Evolutionary conservation across 2,329 filamentous ascomycete species (phyloP).

Genomic region (Leptographium lundbergii): DNA sequence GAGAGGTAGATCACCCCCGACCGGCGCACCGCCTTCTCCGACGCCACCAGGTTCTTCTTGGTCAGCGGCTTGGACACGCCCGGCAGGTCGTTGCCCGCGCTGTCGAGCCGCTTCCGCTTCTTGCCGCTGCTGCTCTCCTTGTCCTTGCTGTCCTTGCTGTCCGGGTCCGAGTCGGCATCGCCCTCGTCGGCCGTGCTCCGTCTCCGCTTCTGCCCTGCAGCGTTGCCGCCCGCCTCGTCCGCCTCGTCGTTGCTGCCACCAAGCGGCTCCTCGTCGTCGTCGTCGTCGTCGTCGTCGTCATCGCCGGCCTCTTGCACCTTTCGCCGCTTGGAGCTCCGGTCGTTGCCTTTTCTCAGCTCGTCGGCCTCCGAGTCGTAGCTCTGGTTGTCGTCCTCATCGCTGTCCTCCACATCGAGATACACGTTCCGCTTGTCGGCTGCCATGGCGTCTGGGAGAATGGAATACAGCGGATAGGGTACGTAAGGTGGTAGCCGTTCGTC

Average conservation of each 20-base stretch:
- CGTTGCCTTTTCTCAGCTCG: conserved; percentile 49
- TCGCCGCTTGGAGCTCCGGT: conserved; percentile 46
- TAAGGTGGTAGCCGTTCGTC: background rate
- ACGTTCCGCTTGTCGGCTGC: conserved; percentile 57
- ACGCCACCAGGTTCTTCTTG: conserved; percentile 55
- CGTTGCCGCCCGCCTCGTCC: background rate
- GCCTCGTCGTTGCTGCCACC: background rate
- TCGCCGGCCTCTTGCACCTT: conserved; percentile 35
- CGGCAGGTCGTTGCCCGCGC: conserved; percentile 23
- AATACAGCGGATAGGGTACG: background rate
- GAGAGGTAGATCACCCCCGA: conserved; percentile 77
- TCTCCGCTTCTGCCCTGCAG: background rate
- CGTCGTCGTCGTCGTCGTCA: background rate
- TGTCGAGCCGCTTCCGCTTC: background rate
- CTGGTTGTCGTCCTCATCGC: conserved; percentile 43
- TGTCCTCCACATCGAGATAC: conserved; percentile 50
- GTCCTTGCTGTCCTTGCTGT: conserved; percentile 2
- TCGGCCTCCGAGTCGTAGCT: conserved; percentile 56
- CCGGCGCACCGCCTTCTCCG: conserved; percentile 52
- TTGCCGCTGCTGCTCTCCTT: background rate
- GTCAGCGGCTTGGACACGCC: conserved; percentile 39
- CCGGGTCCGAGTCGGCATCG: too few species aligned
- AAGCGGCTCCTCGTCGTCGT: background rate
- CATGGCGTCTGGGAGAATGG: conserved; percentile 31
- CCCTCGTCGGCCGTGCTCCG: background rate